A percentile compares a stretch with the other conserved stretches of the same genome.
Conservation (phyloP, 2,329 filamentous ascomycete genomes). For the Celoporthe dispersa region DNA sequence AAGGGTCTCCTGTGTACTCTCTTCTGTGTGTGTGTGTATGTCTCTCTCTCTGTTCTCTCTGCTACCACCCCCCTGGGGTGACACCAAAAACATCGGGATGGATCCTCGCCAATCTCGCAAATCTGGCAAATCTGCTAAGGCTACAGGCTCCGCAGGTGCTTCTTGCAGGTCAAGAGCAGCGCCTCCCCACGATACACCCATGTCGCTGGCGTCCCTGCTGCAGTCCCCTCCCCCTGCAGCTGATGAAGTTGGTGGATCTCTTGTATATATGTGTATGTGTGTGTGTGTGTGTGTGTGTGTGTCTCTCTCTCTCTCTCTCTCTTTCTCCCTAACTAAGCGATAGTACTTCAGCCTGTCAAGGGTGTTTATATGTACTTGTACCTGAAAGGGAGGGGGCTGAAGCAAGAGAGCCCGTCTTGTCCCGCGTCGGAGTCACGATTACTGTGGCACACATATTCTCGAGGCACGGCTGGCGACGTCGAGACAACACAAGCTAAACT, state of each 20-base stretch:
- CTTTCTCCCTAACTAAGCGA: neutral
- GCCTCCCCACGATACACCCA: slow-evolving; percentile 27
- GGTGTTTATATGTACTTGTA: neutral
- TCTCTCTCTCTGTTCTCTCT: neutral
- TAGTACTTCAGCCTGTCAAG: neutral
- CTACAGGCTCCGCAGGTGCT: slow-evolving; percentile 19
- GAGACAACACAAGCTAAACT: neutral
- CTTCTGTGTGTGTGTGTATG: neutral
- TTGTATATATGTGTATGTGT: no score
- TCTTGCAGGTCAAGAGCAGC: slow-evolving; percentile 9
- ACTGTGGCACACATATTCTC: neutral
- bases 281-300: no score
- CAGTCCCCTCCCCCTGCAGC: slow-evolving; percentile 23
- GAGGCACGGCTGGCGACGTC: neutral
- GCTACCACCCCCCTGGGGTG: slow-evolving; percentile 2
- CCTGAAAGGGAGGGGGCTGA: slow-evolving; percentile 18
- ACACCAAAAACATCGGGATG: slow-evolving; percentile 27
- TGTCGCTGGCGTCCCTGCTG: slow-evolving; percentile 15
- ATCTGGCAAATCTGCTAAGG: slow-evolving; percentile 26
- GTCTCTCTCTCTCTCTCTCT: neutral
- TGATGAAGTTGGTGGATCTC: slow-evolving; percentile 15
- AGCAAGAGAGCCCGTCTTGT: neutral
- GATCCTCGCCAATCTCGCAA: slow-evolving; percentile 22
- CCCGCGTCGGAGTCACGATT: slow-evolving; percentile 2
- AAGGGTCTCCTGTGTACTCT: neutral